Evolutionary conservation across 139 green algal genomes (phyloP), one percentile per base, ranked within the genome.

Genomic region (Chlamydomonas schloesseri): DNA sequence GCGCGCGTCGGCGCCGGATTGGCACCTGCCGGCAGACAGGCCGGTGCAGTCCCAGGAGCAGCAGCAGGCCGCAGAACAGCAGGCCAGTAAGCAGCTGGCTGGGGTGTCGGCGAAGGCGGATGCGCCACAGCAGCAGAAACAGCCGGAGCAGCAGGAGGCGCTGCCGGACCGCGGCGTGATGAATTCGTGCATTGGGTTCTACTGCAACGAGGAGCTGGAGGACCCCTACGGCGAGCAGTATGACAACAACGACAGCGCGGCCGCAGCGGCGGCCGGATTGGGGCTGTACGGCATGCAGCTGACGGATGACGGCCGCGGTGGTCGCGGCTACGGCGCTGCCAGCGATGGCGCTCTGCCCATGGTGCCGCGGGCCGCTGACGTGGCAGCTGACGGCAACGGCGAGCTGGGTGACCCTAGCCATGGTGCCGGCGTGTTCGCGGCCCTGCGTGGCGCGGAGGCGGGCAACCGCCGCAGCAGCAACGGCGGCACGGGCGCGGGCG

Each of bases 281-380:
- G 72, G 71, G 10, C 60, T 92, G 23, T 57, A 53, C 70, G 67
- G 53, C n/a, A 74, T 89, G 75, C 88, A 75, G 36, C 76, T 77
- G 13, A 47, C 55, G 3, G 83, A 87, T 65, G 80, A 79, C 3
- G 77, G 60, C 20, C 34, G 36, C 11, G 33, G 29, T 18, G 69
- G 47, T 29, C 47, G 71, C 36, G 50, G 74, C 31, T 73, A 13
- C 47, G 76, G 71, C 29, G 65, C 47, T 46, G 83, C 73, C 17
- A 81, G 73, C 55, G 73, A 81, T 17, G 73, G 50, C 24, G 57
- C 55, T 24, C 9, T 71, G 18, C 60, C n/a, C 15, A 20, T 20
- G 26, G 31, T 31, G 34, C 60, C 24, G 24, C 76, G 62, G 17
- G 62, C 76, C 14, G 76, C 28, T 0, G 76, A 62, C 76, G 11